Base-by-base conservation (phyloP, 306 rosid genomes). In the Oxytropis ochrocephala region DNA sequence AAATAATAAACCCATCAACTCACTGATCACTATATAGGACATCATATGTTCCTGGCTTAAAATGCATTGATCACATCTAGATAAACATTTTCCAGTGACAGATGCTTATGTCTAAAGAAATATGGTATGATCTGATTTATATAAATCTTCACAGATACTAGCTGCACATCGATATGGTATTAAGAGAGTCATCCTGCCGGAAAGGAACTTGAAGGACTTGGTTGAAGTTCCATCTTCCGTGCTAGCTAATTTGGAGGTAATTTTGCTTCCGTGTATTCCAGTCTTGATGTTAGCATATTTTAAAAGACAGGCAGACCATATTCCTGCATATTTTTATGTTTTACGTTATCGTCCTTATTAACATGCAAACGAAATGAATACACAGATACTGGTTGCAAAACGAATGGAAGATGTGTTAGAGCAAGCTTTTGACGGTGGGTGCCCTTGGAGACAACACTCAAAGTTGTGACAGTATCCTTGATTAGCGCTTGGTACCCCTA, bases 151-250 rank as follows among this genome's bases (percentile, higher is more conserved):
- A 74, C 85, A 94, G 99, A 83, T 94, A 80, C 83, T 94, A 85
- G 99, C 97, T 51, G 99, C 99, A 10, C 97, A 91, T 63, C 92
- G 97, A 61, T 81, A 62, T 62, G 97, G 99, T 64, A 87, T 94
- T 63, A 94, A 80, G 78, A 88, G 99, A 68, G 89, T 94, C 63
- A 91, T 94, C 75, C 84, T 91, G 38, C 99, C 99, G 39, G 92
- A 94, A 82, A 88, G 92, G 85, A 94, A 94, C 75, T 74, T 85
- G 89, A 94, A 94, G 76, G 99, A 94, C 84, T 87, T 91, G 76
- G 93, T 69, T 66, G 98, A 94, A 83, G 95, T 94, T 36, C 97
- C 98, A 70, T 55, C 98, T 7, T 79, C 84, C 5, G 97, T 94
- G 76, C 90, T 90, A 52, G 82, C 84, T 17, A 80, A 70, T 75